Conservation (phyloP, 164 flowering plant species). For the Brasenia schreberi region DNA sequence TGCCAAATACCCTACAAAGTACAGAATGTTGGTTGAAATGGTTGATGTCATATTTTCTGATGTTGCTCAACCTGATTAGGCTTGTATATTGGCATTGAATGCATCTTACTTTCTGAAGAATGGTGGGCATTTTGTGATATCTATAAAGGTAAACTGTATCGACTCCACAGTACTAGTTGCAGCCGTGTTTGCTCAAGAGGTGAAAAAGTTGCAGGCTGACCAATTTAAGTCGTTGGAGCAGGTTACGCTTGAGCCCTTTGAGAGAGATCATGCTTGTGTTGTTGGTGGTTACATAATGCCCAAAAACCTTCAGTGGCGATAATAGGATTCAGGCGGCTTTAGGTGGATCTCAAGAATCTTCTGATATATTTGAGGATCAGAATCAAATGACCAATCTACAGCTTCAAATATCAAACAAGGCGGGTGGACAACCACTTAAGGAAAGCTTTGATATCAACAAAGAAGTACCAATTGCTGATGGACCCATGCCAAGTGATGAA, state of each 20-base stretch:
- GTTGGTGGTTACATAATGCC: constrained; percentile 82
- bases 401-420: too few relatives aligned
- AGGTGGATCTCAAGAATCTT: too few relatives aligned
- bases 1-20: constrained; percentile 93
- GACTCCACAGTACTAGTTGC: constrained; percentile 86
- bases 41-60: constrained; percentile 88
- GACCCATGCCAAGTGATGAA: too few relatives aligned
- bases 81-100: constrained; percentile 82
- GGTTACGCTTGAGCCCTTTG: constrained; percentile 85
- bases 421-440: too few relatives aligned
- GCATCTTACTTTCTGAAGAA: constrained; percentile 85
- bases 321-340: too few relatives aligned
- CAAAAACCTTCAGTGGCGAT: constrained; percentile 25
- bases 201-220: constrained; percentile 71
- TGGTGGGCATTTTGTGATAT: constrained; percentile 94
- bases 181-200: constrained; percentile 77
- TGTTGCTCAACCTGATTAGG: constrained; percentile 99
- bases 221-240: constrained; percentile 80
- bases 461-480: too few relatives aligned
- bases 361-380: too few relatives aligned
- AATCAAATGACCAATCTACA: too few relatives aligned
- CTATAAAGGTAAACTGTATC: constrained; percentile 96
- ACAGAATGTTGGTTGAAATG: constrained; percentile 92
- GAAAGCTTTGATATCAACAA: too few relatives aligned
- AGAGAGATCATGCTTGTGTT: constrained; percentile 98